phyloP scores from a whole-genome alignment of 2,329 filamentous ascomycete species.

The Drechslera avenae region DNA sequence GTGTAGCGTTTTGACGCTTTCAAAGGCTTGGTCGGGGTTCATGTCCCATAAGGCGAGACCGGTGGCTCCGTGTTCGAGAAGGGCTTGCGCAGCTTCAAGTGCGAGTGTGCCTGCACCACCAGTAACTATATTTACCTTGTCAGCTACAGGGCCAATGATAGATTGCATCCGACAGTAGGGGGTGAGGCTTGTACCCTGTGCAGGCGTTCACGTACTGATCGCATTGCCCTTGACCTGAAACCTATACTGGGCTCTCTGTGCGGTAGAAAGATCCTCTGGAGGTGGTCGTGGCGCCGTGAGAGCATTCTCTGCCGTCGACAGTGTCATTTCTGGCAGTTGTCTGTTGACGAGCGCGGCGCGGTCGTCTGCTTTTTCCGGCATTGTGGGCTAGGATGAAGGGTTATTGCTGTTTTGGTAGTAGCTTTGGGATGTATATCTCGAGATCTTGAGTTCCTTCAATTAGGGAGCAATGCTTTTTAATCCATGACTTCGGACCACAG shows the following conservation, averaged over 20 bases:
- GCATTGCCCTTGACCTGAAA: conserved; percentile 61
- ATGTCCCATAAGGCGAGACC: conserved; percentile 68
- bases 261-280: conserved; percentile 49
- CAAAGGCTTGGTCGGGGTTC: conserved; percentile 50
- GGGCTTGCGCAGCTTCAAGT: conserved; percentile 61
- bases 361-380: conserved; percentile 46
- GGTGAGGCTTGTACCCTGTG: conserved; percentile 16
- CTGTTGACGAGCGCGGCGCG: conserved; percentile 53
- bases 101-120: conserved; percentile 70
- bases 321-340: conserved; percentile 56
- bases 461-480: background rate
- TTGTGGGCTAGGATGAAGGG: conserved; percentile 15
- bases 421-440: background rate
- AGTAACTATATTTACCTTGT: conserved; percentile 55
- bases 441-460: too few species aligned
- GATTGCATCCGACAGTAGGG: background rate
- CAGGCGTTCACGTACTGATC: conserved; percentile 51
- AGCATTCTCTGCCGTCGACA: conserved; percentile 54
- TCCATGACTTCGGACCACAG: conserved; percentile 19
- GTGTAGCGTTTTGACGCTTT: conserved; percentile 55
- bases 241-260: conserved; percentile 53
- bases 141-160: background rate
- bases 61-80: conserved; percentile 70
- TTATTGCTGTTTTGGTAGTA: background rate
- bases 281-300: conserved; percentile 51